phyloP scores from a whole-genome alignment of 164 flowering plant genomes.

The Litsea cubeba region DNA sequence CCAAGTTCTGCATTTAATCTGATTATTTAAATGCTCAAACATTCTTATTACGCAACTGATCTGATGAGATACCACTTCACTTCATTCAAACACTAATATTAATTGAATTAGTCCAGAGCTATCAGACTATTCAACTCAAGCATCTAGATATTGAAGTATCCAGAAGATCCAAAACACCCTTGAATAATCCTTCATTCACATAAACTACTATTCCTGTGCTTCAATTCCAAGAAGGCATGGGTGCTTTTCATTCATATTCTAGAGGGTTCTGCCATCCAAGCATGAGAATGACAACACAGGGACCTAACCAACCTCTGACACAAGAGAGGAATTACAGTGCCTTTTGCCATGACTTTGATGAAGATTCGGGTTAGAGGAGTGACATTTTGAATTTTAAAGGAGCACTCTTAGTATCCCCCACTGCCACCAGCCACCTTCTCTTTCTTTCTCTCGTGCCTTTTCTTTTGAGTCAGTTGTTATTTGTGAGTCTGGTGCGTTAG shows the following conservation, averaged over 20 bases:
- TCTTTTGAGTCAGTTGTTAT: not conserved
- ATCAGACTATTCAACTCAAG: not conserved
- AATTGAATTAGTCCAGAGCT: not conserved
- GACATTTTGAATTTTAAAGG: not conserved
- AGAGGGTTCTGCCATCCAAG: not conserved
- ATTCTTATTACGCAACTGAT: not conserved
- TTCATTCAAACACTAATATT: not conserved
- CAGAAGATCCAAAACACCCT: not conserved
- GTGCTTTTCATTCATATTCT: not conserved
- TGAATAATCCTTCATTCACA: not conserved
- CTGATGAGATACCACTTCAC: no score
- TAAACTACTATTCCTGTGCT: no score
- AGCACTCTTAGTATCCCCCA: not conserved
- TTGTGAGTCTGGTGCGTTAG: not conserved
- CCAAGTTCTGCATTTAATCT: not conserved
- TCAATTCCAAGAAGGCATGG: not conserved
- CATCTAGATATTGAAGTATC: not conserved
- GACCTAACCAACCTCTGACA: not conserved
- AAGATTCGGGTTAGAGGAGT: not conserved
- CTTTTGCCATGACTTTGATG: constrained; percentile 1
- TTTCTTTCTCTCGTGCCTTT: not conserved
- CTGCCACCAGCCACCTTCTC: not conserved
- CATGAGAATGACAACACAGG: not conserved
- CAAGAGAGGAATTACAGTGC: not conserved
- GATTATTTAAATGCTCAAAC: not conserved